Evolutionary conservation across 2,329 filamentous ascomycete genomes (phyloP).

Genomic region (Fusarium sp.): DNA sequence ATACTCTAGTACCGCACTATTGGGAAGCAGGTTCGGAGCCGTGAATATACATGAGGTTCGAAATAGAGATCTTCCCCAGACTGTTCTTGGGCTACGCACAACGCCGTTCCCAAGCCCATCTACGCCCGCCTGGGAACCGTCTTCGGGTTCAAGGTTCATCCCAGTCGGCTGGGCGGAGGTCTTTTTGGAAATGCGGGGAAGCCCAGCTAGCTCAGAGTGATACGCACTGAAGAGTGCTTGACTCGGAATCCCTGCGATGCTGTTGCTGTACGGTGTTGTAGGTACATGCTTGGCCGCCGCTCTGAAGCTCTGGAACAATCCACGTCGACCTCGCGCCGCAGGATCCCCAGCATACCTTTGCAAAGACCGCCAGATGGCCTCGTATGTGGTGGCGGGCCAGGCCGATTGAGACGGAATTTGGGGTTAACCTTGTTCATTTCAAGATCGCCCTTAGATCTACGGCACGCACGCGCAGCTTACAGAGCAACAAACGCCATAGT

Average conservation of each 20-base stretch:
- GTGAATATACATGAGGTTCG: conserved; percentile 36
- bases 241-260: conserved; percentile 33
- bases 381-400: conserved; percentile 30
- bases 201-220: conserved; percentile 25
- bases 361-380: conserved; percentile 1
- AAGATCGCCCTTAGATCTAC: conserved; percentile 41
- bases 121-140: conserved; percentile 31
- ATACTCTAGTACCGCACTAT: conserved; percentile 41
- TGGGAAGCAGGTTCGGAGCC: conserved; percentile 45
- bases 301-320: conserved; percentile 8
- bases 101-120: conserved; percentile 26
- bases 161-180: conserved; percentile 48
- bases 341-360: background rate
- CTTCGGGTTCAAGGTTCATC: conserved; percentile 43
- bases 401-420: conserved; percentile 36
- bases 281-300: conserved; percentile 9
- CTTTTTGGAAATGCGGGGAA: conserved; percentile 48
- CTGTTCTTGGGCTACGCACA: conserved; percentile 27
- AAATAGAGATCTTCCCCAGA: conserved; percentile 34
- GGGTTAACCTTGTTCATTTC: conserved; percentile 32
- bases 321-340: background rate
- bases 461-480: conserved; percentile 11
- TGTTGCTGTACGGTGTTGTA: conserved; percentile 11
- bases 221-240: conserved; percentile 30
- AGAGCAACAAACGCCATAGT: conserved; percentile 9